phyloP scores from a whole-genome alignment of 805 yeast genomes.

The Yamadazyma sp. region DNA sequence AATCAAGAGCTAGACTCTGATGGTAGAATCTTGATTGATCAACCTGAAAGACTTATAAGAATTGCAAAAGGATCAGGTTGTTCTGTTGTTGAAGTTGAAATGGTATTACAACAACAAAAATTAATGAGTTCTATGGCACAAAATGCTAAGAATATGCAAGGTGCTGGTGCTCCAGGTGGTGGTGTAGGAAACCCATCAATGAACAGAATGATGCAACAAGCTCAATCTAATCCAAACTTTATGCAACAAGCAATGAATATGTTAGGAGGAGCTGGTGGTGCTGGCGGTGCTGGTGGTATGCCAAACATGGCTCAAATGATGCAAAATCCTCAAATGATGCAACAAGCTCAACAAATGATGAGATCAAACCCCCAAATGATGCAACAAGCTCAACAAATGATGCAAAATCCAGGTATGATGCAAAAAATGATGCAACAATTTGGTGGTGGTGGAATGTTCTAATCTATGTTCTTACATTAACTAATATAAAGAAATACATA shows the following conservation, averaged over 20 bases:
- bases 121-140: constrained; percentile 93
- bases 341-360: constrained; percentile 48
- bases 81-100: constrained; percentile 86
- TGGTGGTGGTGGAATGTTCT: constrained; percentile 44
- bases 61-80: constrained; percentile 96
- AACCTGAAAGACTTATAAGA: constrained; percentile 83
- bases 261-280: constrained; percentile 51
- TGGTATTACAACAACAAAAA: constrained; percentile 84
- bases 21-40: constrained; percentile 72
- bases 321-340: constrained; percentile 52
- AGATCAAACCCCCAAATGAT: constrained; percentile 41
- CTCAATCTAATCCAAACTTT: constrained; percentile 47
- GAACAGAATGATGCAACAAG: constrained; percentile 55
- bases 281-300: constrained; percentile 26
- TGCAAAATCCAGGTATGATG: constrained; percentile 67
- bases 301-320: constrained; percentile 58
- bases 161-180: constrained; percentile 12
- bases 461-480: background rate
- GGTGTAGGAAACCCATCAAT: constrained; percentile 37
- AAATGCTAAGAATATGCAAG: constrained; percentile 36
- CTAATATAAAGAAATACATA: too few relatives aligned
- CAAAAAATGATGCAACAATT: constrained; percentile 66
- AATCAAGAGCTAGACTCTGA: constrained; percentile 86
- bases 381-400: constrained; percentile 38
- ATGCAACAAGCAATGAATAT: constrained; percentile 64